Base-by-base conservation (phyloP, 441 rosid genomes). In the Populus trichocarpa region DNA sequence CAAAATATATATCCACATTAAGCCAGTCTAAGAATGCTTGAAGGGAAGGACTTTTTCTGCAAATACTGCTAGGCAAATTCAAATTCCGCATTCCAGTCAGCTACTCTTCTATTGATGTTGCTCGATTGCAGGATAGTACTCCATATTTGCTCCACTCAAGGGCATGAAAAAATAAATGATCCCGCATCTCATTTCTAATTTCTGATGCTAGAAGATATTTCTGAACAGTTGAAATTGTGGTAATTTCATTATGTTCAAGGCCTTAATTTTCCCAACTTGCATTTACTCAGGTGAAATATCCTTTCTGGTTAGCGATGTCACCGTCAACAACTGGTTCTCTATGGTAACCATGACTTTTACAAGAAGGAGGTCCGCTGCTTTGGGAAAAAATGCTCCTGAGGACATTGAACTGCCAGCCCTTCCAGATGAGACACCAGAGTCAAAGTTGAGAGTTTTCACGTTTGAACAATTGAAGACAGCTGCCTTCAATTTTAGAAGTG, bases 401-500 rank as follows among this genome's bases (percentile, higher is more conserved):
- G 57, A 46, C 57, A 46, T 14, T 14, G 57, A 14, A 46, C 57
- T 46, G 20, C 57, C 57, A 46, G 57, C 18, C 57, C 57, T 46
- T 46, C 57, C 57, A 46, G 57, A 46, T 46, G 57, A 46, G 20
- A 46, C 20, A 46, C 6, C 57, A 46, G 57, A 5, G 57, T 46
- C 57, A 14, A 46, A 46, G 57, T 14, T 46, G 57, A 46, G 57
- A 46, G 20, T 46, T 46, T 46, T 46, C 57, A 46, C 57, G 57
- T 46, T 46, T 46, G 57, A 46, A 46, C 20, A 46, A 46, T 46
- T 46, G 57, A 46, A 14, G 57, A 46, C 7, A 46, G 57, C 57
- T 14, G 0, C 57, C 57, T 46, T 46, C 57, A 46, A 16, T 46
- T 46, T 46, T 46, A 46, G 57, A 46, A 74, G 85, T 57, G 92